phyloP scores from a whole-genome alignment of 176 grass and related monocot species.

The Juncus inflexus region DNA sequence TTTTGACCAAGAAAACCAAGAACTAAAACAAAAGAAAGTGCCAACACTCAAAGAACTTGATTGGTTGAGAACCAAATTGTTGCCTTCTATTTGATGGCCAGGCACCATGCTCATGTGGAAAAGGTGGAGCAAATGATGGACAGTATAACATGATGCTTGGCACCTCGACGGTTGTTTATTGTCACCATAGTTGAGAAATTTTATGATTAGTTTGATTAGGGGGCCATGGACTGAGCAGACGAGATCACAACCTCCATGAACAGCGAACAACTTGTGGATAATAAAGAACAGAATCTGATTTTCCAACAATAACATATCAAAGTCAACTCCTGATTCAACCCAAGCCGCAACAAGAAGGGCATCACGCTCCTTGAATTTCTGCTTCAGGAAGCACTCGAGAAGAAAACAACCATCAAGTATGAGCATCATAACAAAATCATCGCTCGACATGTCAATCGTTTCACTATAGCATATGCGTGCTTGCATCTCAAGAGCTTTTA shows the following conservation, averaged over 20 bases:
- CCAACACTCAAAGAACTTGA: too few species aligned
- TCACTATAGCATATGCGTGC: constrained; percentile 21
- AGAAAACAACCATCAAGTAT: constrained; percentile 19
- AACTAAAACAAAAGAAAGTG: too few species aligned
- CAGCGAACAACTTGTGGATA: constrained; percentile 14
- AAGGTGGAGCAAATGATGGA: constrained; percentile 22
- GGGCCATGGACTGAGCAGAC: too few species aligned
- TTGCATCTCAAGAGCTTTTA: constrained; percentile 2
- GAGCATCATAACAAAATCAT: not conserved
- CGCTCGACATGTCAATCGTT: not conserved
- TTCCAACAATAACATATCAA: constrained; percentile 9
- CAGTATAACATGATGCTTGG: not conserved
- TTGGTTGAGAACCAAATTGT: too few species aligned
- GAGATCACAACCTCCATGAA: not conserved
- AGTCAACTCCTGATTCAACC: not conserved
- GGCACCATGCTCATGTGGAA: constrained; percentile 10
- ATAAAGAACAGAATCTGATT: constrained; percentile 22
- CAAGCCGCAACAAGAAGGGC: constrained; percentile 2
- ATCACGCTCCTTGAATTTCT: not conserved
- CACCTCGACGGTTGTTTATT: not conserved
- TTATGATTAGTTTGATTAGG: not conserved
- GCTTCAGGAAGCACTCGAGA: constrained; percentile 21
- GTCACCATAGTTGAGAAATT: not conserved
- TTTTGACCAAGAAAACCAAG: too few species aligned
- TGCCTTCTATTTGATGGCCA: too few species aligned